Conservation (phyloP, 2,329 filamentous ascomycete genomes). For the Penicillium brevicompactum region DNA sequence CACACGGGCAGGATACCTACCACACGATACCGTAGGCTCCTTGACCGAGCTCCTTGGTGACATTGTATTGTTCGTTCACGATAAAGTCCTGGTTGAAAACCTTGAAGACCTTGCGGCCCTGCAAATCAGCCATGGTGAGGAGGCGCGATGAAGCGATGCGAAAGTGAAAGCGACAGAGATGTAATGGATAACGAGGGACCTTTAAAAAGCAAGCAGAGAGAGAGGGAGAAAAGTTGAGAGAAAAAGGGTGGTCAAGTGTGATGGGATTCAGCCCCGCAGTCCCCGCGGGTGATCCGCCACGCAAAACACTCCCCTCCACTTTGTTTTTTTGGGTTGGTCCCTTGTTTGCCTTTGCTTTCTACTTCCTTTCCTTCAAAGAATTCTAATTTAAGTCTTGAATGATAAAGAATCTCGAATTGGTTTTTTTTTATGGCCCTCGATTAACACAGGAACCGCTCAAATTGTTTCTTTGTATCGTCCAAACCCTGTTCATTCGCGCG, state of each 20-base stretch:
- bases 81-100: conserved; percentile 99
- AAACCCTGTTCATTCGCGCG: too few relatives aligned
- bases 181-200: conserved; percentile 2
- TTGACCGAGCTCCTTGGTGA: conserved; percentile 97
- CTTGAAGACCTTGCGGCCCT: conserved; percentile 91
- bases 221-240: conserved; percentile 2
- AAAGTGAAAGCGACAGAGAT: conserved; percentile 1
- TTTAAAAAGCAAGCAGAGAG: background rate
- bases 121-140: conserved; percentile 58
- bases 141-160: conserved; percentile 1
- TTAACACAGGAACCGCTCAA: background rate
- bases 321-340: background rate
- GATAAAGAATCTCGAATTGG: too few relatives aligned
- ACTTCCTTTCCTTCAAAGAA: background rate
- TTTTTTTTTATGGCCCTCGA: too few relatives aligned
- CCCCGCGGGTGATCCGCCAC: conserved; percentile 23
- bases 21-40: conserved; percentile 99
- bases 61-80: conserved; percentile 96
- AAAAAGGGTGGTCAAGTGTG: conserved; percentile 21
- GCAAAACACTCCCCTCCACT: background rate
- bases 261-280: conserved; percentile 29
- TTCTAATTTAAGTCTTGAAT: too few relatives aligned
- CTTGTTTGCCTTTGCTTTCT: background rate
- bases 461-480: too few relatives aligned
- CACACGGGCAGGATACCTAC: conserved; percentile 53